phyloP scores from a whole-genome alignment of 2,329 filamentous ascomycete species.

The Alternaria atra region DNA sequence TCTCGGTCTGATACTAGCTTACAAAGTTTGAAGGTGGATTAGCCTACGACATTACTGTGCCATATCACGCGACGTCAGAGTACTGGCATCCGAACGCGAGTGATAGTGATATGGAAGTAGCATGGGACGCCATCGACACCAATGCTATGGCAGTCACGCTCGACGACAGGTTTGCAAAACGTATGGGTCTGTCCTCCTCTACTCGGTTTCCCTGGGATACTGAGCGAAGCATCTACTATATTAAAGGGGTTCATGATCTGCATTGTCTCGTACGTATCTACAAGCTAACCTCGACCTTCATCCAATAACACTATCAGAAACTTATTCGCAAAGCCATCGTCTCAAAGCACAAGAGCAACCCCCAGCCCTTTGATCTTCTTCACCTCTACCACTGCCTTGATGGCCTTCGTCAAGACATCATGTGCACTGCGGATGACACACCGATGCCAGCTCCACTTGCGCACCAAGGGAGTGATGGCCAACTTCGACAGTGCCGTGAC shows the following conservation, averaged over 20 bases:
- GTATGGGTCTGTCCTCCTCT: conserved; percentile 35
- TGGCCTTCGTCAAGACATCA: conserved; percentile 45
- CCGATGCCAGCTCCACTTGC: conserved; percentile 42
- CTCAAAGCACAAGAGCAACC: conserved; percentile 36
- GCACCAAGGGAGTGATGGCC: conserved; percentile 39
- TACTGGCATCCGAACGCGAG: conserved; percentile 45
- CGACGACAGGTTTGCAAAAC: conserved; percentile 36
- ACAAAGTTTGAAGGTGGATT: conserved; percentile 32
- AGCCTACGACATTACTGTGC: conserved; percentile 37
- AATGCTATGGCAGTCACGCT: conserved; percentile 45
- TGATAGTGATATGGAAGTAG: conserved; percentile 35
- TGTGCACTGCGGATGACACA: conserved; percentile 49
- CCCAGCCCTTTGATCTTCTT: conserved; percentile 33
- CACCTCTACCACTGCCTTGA: conserved; percentile 49
- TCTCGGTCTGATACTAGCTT: background rate
- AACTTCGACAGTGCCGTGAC: conserved; percentile 43
- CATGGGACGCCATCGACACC: conserved; percentile 49
- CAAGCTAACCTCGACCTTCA: background rate
- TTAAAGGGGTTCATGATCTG: conserved; percentile 47
- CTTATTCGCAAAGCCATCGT: conserved; percentile 47
- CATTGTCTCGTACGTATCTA: conserved; percentile 41
- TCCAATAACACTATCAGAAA: conserved; percentile 32
- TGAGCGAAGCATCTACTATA: conserved; percentile 46
- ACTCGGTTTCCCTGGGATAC: conserved; percentile 49
- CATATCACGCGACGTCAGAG: conserved; percentile 39